phyloP scores from a whole-genome alignment of 2,329 filamentous ascomycete species.

The Akanthomyces muscarius region DNA sequence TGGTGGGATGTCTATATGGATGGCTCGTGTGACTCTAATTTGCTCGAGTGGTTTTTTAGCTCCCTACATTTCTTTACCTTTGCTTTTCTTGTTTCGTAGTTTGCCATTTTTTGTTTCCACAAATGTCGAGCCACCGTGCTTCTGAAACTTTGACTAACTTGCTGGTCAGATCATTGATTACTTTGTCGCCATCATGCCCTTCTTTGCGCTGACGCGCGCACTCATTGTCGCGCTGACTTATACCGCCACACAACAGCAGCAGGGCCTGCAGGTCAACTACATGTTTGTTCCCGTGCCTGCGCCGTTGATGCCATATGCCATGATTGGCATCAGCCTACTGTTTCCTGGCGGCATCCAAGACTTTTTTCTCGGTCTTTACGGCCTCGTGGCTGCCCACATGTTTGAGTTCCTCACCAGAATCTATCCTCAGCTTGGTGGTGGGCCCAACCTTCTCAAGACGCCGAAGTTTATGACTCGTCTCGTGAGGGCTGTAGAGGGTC shows the following conservation, averaged over 20 bases:
- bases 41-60: slow-evolving; percentile 56
- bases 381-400: slow-evolving; percentile 82
- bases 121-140: background rate
- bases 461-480: slow-evolving; percentile 67
- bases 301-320: slow-evolving; percentile 74
- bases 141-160: slow-evolving; percentile 16
- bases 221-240: slow-evolving; percentile 78
- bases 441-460: slow-evolving; percentile 70
- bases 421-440: slow-evolving; percentile 85
- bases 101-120: background rate
- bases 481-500: slow-evolving; percentile 44
- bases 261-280: slow-evolving; percentile 70
- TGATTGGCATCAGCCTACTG: slow-evolving; percentile 71
- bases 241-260: slow-evolving; percentile 81
- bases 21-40: slow-evolving; percentile 60
- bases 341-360: slow-evolving; percentile 51
- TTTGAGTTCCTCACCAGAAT: slow-evolving; percentile 87
- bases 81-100: slow-evolving; percentile 19
- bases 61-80: slow-evolving; percentile 52
- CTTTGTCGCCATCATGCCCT: slow-evolving; percentile 28
- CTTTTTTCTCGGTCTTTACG: slow-evolving; percentile 64
- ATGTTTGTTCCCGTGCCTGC: slow-evolving; percentile 81
- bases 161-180: slow-evolving; percentile 28
- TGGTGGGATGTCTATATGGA: slow-evolving; percentile 73
- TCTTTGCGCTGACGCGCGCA: slow-evolving; percentile 51